A percentile compares a stretch with the other conserved stretches of the same genome.
Conservation (phyloP, 2,329 filamentous ascomycete genomes). For the Gyromitra esculenta region DNA sequence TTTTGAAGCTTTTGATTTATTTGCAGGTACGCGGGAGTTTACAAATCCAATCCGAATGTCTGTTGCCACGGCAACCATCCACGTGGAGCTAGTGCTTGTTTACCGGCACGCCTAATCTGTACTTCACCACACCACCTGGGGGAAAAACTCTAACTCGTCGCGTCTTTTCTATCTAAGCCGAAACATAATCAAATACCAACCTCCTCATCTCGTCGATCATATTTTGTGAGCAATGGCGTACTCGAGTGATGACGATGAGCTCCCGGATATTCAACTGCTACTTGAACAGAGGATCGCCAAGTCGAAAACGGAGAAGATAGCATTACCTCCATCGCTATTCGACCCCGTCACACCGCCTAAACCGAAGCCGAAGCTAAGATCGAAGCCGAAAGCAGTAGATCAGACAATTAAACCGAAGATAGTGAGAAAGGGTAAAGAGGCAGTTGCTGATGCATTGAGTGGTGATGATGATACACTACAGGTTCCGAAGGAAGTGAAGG, state of each 20-base stretch:
- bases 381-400: slow-evolving; percentile 9
- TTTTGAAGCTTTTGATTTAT: background rate
- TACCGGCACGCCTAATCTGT: background rate
- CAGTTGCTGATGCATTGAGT: background rate
- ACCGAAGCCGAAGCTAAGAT: slow-evolving; percentile 4
- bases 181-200: slow-evolving; percentile 8
- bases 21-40: background rate
- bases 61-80: slow-evolving; percentile 34
- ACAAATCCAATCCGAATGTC: background rate
- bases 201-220: background rate
- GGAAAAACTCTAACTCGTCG: slow-evolving; percentile 7
- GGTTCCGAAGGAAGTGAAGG: background rate
- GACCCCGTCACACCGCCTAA: slow-evolving; percentile 39
- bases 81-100: background rate
- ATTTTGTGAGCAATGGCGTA: slow-evolving; percentile 16
- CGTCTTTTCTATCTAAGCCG: slow-evolving; percentile 1
- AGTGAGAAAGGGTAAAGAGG: slow-evolving; percentile 7
- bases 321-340: slow-evolving; percentile 38
- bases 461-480: background rate
- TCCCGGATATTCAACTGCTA: slow-evolving; percentile 40
- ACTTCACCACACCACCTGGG: background rate
- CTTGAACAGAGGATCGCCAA: slow-evolving; percentile 36
- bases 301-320: slow-evolving; percentile 8
- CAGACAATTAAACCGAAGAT: background rate
- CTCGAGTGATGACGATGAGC: slow-evolving; percentile 13